Conservation (phyloP, 2,329 filamentous ascomycete genomes). For the Diaporthe sp. region DNA sequence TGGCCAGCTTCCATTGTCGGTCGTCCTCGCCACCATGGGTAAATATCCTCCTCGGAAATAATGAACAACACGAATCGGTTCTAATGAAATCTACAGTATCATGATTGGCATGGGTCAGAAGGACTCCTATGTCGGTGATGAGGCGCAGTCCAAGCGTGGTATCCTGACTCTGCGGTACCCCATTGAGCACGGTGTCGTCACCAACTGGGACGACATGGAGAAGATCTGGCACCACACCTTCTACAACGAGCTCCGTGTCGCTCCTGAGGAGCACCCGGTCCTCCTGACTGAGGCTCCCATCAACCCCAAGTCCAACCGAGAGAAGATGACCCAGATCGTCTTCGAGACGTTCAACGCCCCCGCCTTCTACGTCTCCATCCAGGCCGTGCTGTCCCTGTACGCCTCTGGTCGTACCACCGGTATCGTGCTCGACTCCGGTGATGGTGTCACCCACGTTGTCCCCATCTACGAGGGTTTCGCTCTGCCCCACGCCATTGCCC, state of each 20-base stretch:
- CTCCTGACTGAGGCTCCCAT: conserved; percentile 99
- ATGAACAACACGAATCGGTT: neutral
- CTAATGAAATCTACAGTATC: conserved; percentile 69
- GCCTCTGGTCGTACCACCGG: conserved; percentile 99
- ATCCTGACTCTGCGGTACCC: conserved; percentile 99
- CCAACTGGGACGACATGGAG: conserved; percentile 99
- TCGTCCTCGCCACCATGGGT: conserved; percentile 99
- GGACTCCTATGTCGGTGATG: conserved; percentile 99
- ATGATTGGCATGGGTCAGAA: conserved; percentile 99
- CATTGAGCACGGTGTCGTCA: conserved; percentile 99
- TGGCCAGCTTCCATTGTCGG: conserved; percentile 95
- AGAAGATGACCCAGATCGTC: conserved; percentile 99
- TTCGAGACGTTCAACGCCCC: conserved; percentile 99
- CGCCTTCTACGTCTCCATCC: conserved; percentile 99
- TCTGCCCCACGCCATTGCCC: conserved; percentile 98
- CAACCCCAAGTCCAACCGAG: conserved; percentile 99
- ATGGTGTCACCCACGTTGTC: conserved; percentile 99
- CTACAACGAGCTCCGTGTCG: conserved; percentile 99
- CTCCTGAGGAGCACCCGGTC: conserved; percentile 99
- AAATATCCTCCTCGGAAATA: conserved; percentile 81
- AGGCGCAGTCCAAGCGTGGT: conserved; percentile 99
- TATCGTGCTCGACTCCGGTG: conserved; percentile 99
- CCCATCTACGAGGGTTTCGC: conserved; percentile 99
- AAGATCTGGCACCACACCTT: conserved; percentile 99
- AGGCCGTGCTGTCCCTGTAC: conserved; percentile 97